A percentile compares a stretch with the other conserved stretches of the same genome.
Evolutionary conservation across 2,329 filamentous ascomycete species (phyloP).

Genomic region (Botrytis paeoniae): DNA sequence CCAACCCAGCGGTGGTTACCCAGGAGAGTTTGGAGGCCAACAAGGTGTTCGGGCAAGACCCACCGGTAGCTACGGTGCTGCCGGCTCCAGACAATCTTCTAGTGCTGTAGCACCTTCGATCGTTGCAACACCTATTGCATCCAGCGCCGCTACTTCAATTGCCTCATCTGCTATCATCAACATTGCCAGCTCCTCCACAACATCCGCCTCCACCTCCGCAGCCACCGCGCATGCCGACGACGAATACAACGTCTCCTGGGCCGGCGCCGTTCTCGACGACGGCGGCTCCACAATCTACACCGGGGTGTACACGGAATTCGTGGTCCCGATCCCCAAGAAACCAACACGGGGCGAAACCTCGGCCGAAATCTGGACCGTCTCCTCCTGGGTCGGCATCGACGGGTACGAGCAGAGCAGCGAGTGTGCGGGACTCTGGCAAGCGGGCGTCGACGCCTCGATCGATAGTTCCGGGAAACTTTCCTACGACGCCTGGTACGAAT

Average conservation of each 20-base stretch:
- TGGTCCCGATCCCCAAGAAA: slow-evolving; percentile 36
- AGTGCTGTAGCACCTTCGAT: background rate
- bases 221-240: slow-evolving; percentile 26
- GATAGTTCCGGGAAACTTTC: background rate
- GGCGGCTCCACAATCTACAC: slow-evolving; percentile 37
- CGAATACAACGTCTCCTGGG: slow-evolving; percentile 39
- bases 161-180: background rate
- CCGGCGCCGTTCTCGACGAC: slow-evolving; percentile 39
- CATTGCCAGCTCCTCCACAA: background rate
- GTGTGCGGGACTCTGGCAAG: slow-evolving; percentile 7
- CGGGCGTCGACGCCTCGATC: slow-evolving; percentile 1
- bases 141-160: background rate
- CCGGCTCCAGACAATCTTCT: background rate
- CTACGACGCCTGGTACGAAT: slow-evolving; percentile 59
- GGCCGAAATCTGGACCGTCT: background rate
- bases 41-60: background rate
- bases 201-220: background rate
- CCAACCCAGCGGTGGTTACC: background rate
- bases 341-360: background rate
- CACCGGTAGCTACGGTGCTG: background rate
- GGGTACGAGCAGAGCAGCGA: background rate
- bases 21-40: background rate
- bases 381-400: slow-evolving; percentile 16
- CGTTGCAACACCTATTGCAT: background rate
- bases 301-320: slow-evolving; percentile 39